These are phyloP conservation scores for Parmelia sp. DNA, from an alignment of 495 filamentous ascomycete species.

Conservation along the genomic window DNA sequence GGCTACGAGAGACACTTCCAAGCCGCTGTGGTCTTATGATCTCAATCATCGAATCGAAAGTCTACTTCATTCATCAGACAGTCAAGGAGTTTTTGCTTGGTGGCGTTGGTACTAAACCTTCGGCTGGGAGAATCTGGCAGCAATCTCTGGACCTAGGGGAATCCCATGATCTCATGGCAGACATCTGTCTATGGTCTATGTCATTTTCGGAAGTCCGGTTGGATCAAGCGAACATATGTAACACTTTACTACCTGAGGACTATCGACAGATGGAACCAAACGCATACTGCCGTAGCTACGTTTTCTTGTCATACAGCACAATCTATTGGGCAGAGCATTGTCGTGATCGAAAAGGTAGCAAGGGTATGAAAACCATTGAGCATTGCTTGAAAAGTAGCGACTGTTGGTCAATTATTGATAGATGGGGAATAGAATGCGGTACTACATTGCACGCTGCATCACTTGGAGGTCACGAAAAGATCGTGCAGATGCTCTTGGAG, in stretches of 20 bases:
- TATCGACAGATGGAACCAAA: constrained; percentile 25
- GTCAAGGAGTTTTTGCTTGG: constrained; percentile 35
- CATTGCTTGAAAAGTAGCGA: constrained; percentile 20
- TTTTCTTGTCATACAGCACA: constrained; percentile 10
- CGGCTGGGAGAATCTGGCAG: neutral
- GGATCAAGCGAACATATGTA: constrained; percentile 2
- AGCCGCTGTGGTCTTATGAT: constrained; percentile 37
- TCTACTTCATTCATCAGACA: constrained; percentile 40
- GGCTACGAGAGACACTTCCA: constrained; percentile 23
- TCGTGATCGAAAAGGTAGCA: constrained; percentile 17
- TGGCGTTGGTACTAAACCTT: neutral
- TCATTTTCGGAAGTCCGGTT: constrained; percentile 12
- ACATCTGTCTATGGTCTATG: constrained; percentile 7
- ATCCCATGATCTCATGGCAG: constrained; percentile 6
- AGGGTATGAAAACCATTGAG: constrained; percentile 30
- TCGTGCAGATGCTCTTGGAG: too few species aligned
- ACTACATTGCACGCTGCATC: constrained; percentile 7
- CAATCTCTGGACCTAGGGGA: constrained; percentile 3
- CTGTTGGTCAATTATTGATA: neutral
- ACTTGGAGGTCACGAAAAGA: too few species aligned
- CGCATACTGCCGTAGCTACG: constrained; percentile 1
- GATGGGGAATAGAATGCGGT: neutral
- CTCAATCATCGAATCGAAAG: constrained; percentile 28
- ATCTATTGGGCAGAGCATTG: constrained; percentile 28
- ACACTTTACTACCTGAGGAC: constrained; percentile 2